These are phyloP conservation scores for Psidium guajava DNA, from an alignment of 345 rosid species.

Conservation along the genomic window DNA sequence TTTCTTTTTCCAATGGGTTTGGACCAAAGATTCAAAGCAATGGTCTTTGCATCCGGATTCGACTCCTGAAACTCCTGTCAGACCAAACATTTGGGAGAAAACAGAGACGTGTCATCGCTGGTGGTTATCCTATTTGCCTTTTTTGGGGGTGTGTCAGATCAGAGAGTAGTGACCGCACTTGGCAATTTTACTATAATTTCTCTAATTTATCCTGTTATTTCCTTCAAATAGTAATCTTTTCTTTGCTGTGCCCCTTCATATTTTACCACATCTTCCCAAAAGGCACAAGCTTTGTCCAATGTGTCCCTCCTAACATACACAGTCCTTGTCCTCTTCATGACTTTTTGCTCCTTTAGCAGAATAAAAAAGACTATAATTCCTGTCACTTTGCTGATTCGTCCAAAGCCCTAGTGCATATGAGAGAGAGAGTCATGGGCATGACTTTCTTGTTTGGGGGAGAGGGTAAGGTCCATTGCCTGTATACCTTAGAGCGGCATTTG, in stretches of 20 bases:
- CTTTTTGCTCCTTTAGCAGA: neutral
- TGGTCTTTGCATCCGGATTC: slow-evolving; percentile 13
- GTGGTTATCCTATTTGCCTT: neutral
- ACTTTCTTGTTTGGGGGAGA: neutral
- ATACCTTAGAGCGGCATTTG: neutral
- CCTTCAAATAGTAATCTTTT: neutral
- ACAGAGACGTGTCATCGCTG: neutral
- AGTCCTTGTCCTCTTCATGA: neutral
- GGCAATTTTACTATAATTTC: neutral
- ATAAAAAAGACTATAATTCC: neutral
- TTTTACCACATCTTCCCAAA: neutral
- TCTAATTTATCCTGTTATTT: neutral
- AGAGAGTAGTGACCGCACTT: neutral
- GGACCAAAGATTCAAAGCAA: slow-evolving; percentile 1
- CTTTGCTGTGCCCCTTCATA: neutral
- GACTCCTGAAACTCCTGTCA: slow-evolving; percentile 24
- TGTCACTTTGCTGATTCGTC: neutral
- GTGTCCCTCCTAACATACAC: neutral
- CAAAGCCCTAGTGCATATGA: neutral
- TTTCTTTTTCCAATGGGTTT: neutral
- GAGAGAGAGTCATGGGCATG: neutral
- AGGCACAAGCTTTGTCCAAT: neutral
- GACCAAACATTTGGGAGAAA: slow-evolving; percentile 24
- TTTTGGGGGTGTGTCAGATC: neutral
- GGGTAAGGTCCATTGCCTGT: neutral